A percentile compares a stretch with the other conserved stretches of the same genome.
Evolutionary conservation across 2,329 filamentous ascomycete genomes (phyloP).

Genomic region (Fusarium guadeloupense): DNA sequence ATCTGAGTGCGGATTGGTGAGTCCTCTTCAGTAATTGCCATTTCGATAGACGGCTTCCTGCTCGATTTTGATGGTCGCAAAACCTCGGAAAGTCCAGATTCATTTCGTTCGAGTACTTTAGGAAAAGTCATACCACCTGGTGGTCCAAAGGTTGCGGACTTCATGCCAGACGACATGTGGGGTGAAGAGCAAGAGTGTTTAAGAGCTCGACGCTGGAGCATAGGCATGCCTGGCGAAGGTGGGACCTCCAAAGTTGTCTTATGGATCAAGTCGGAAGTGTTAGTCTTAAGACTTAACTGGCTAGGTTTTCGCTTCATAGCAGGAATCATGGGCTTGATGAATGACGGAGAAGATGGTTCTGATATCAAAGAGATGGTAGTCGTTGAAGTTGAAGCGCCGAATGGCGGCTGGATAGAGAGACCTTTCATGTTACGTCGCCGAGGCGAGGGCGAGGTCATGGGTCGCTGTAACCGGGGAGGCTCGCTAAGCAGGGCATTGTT

Average conservation of each 20-base stretch:
- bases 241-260: constrained; percentile 63
- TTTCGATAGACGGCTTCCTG: constrained; percentile 50
- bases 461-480: constrained; percentile 57
- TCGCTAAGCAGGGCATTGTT: constrained; percentile 51
- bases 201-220: constrained; percentile 68
- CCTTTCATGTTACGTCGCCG: constrained; percentile 85
- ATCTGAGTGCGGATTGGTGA: constrained; percentile 69
- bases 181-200: constrained; percentile 75
- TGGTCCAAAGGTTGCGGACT: constrained; percentile 68
- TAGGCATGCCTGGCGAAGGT: constrained; percentile 64
- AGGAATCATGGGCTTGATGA: constrained; percentile 82
- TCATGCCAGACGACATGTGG: constrained; percentile 69
- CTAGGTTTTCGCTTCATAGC: constrained; percentile 78
- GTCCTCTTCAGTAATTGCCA: constrained; percentile 63
- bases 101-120: constrained; percentile 67
- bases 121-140: constrained; percentile 71
- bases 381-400: constrained; percentile 54
- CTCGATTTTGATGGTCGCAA: constrained; percentile 61
- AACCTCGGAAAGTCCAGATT: constrained; percentile 67
- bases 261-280: constrained; percentile 65
- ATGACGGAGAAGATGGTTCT: constrained; percentile 77
- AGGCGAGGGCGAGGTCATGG: constrained; percentile 74
- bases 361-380: constrained; percentile 63
- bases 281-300: constrained; percentile 79
- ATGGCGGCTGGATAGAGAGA: constrained; percentile 77